Evolutionary conservation across 2,329 filamentous ascomycete genomes (phyloP).

Genomic region (Pyrenochaeta sp.): DNA sequence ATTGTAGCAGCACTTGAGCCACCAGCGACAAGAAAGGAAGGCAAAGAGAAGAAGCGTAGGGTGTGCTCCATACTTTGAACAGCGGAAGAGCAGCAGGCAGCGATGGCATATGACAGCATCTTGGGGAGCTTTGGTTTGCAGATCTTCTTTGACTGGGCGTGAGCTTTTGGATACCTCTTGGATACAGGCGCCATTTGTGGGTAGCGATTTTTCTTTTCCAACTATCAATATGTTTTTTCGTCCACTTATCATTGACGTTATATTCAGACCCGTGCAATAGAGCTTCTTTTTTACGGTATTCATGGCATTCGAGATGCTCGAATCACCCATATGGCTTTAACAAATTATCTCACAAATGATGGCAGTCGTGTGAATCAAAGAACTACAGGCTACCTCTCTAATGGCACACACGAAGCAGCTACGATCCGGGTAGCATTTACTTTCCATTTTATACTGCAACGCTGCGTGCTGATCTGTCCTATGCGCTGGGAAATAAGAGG

Average conservation of each 20-base stretch:
- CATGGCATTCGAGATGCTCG: background rate
- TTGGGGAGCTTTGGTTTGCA: slow-evolving; percentile 37
- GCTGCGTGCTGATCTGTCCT: too few relatives aligned
- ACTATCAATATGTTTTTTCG: slow-evolving; percentile 33
- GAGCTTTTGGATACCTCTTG: slow-evolving; percentile 52
- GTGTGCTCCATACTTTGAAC: slow-evolving; percentile 49
- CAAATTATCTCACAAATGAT: too few relatives aligned
- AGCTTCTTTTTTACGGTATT: background rate
- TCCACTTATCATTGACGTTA: slow-evolving; percentile 13
- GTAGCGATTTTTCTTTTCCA: slow-evolving; percentile 48
- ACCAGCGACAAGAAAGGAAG: slow-evolving; percentile 75
- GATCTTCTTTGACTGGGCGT: slow-evolving; percentile 42
- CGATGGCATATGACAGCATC: slow-evolving; percentile 18
- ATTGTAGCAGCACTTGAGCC: slow-evolving; percentile 96
- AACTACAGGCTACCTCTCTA: too few relatives aligned
- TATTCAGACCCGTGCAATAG: background rate
- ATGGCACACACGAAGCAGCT: too few relatives aligned
- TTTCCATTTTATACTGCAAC: too few relatives aligned
- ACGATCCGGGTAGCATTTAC: too few relatives aligned
- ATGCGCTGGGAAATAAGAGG: too few relatives aligned
- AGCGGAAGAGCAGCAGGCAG: slow-evolving; percentile 2
- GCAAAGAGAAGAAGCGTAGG: slow-evolving; percentile 45
- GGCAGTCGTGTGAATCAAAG: too few relatives aligned
- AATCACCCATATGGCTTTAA: too few relatives aligned
- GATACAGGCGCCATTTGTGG: slow-evolving; percentile 49